These are phyloP conservation scores for Mycena alexandri DNA, from an alignment of 768 basidiomycete species.

Conservation along the genomic window DNA sequence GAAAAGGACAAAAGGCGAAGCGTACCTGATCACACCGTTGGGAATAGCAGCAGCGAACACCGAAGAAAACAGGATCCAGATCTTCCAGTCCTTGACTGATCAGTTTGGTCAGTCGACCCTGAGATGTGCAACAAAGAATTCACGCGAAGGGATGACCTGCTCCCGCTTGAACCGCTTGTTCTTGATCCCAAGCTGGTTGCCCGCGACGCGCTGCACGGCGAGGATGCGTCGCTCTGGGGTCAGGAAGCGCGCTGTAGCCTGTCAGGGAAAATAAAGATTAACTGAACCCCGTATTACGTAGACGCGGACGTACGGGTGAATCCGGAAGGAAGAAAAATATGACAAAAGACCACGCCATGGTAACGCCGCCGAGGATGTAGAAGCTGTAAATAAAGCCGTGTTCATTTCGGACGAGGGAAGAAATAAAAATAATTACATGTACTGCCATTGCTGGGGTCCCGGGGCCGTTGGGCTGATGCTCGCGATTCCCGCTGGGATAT, in stretches of 20 bases:
- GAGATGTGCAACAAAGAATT: background rate
- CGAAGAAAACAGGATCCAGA: conserved; percentile 37
- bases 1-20: background rate
- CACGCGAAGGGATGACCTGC: conserved; percentile 33
- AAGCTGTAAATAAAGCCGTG: conserved; percentile 16
- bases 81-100: conserved; percentile 36
- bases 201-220: conserved; percentile 40
- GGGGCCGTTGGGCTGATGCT: conserved; percentile 30
- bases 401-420: background rate
- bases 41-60: conserved; percentile 41
- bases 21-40: conserved; percentile 37
- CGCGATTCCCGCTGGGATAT: conserved; percentile 34
- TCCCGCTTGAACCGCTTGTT: conserved; percentile 41
- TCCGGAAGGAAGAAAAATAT: conserved; percentile 37
- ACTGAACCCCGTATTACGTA: no score
- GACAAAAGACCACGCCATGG: conserved; percentile 36
- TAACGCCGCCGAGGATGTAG: conserved; percentile 37
- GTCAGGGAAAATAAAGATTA: background rate
- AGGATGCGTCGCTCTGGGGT: conserved; percentile 34
- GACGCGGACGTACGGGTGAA: conserved; percentile 30
- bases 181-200: conserved; percentile 43
- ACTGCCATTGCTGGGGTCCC: conserved; percentile 36
- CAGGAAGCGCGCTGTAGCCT: conserved; percentile 36
- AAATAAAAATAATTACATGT: conserved; percentile 19
- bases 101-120: background rate